Percentiles rank a stretch among this genome's conserved stretches.
phyloP scores from a whole-genome alignment of 2,329 filamentous ascomycete genomes.

The Penicillium verrucosum region DNA sequence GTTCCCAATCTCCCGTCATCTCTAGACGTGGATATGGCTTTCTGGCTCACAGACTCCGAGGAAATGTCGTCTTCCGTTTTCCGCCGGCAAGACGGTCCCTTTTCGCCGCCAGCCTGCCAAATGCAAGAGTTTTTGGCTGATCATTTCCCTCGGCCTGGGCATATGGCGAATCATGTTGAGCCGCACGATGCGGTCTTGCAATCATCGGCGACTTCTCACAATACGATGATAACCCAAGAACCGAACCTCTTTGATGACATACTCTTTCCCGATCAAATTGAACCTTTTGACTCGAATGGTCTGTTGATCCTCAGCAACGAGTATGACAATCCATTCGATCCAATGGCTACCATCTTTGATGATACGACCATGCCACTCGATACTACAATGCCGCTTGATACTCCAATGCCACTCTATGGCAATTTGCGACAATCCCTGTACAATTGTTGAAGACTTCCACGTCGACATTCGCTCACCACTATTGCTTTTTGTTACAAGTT shows the following conservation, averaged over 20 bases:
- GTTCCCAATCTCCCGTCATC: conserved; percentile 7
- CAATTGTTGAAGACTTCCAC: background rate
- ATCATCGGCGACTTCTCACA: background rate
- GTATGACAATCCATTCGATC: background rate
- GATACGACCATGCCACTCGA: background rate
- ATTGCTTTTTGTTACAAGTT: background rate
- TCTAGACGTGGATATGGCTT: conserved; percentile 1
- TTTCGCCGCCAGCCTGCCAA: background rate
- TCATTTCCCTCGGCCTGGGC: background rate
- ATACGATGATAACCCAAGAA: background rate
- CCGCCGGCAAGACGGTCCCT: background rate
- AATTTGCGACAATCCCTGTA: background rate
- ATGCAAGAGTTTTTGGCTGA: background rate
- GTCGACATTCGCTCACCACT: background rate
- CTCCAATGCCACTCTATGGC: background rate
- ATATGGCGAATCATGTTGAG: background rate
- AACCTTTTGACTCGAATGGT: background rate
- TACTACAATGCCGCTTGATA: background rate
- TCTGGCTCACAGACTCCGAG: background rate
- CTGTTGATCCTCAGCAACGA: background rate
- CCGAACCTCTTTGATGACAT: background rate
- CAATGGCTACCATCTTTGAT: background rate
- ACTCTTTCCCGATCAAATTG: background rate
- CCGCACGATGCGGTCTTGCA: background rate
- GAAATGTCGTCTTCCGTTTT: background rate